Evolutionary conservation across 148 eudicot species (phyloP).

Genomic region (Mesembryanthemum crystallinum): DNA sequence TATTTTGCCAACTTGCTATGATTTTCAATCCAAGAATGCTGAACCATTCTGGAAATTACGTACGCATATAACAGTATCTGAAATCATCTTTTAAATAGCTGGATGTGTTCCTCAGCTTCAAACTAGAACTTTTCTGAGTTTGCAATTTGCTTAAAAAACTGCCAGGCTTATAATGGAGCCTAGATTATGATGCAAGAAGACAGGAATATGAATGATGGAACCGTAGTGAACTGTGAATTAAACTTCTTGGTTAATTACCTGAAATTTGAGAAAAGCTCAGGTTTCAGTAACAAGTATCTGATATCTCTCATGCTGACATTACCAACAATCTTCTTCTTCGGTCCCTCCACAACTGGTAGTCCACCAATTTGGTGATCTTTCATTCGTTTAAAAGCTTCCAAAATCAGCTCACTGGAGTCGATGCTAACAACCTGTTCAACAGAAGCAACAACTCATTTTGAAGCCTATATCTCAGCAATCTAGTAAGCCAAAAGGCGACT

Average conservation of each 20-base stretch:
- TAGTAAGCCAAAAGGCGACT: not conserved
- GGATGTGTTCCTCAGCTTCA: too few species aligned
- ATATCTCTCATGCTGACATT: conserved; percentile 88
- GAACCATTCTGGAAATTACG: not conserved
- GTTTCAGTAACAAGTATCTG: conserved; percentile 67
- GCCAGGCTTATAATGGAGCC: not conserved
- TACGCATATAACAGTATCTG: not conserved
- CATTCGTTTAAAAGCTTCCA: conserved; percentile 92
- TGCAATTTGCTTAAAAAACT: not conserved
- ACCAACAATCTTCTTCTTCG: conserved; percentile 67
- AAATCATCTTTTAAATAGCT: too few species aligned
- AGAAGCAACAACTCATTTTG: not conserved
- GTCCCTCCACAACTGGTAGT: conserved; percentile 84
- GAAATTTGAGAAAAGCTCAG: conserved; percentile 68
- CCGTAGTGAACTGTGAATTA: not conserved
- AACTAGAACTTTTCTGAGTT: not conserved
- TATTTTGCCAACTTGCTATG: too few species aligned
- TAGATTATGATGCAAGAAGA: not conserved
- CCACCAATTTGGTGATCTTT: conserved; percentile 87
- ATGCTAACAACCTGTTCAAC: conserved; percentile 66
- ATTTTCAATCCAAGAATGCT: not conserved
- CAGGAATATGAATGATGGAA: not conserved
- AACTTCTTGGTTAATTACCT: conserved; percentile 41
- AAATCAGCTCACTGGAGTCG: conserved; percentile 54
- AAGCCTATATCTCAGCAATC: not conserved